Evolutionary conservation across 192 early-diverging fungal genomes (phyloP), one percentile per base, ranked within the genome.

Genomic region (Chytriomyces sp.): DNA sequence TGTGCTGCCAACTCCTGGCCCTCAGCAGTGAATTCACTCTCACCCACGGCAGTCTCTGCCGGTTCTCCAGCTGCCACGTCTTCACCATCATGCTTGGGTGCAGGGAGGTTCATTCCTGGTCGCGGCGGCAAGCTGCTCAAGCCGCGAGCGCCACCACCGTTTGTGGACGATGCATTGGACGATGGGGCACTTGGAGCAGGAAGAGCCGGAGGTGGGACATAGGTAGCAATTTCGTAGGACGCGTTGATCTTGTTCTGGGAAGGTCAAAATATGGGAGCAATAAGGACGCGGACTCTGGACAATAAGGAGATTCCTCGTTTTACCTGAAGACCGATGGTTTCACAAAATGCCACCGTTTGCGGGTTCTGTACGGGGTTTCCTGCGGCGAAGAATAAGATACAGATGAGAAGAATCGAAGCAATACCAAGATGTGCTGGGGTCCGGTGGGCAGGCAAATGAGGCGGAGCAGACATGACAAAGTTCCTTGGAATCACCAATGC

Each of bases 311-410:
- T n/a, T n/a, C n/a, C n/a, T n/a, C n/a, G 54, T 10, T 6, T 37
- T 19, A 69, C 67, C 54, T 58, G 8, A 31, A 71, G 55, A 28
- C 69, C 69, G 60, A 71, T 58, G n/a, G 5, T 37, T 39, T 81
- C 70, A 75, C 92, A 94, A 55, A 97, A 90, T 8, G 73, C 81
- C 3, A 79, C 84, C 5, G 93, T 97, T 77, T 98, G 96, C 3
- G 93, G 94, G 75, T 96, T 98, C 4, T 85, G 72, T 36, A 90
- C 89, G n/a, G 80, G 63, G 3, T 30, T 14, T 25, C 61, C 83
- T 84, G 59, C 19, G 10, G 0, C n/a, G 39, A 55, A 37, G 59
- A 55, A 59, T 41, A 39, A 53, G 14, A 63, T 26, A 66, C 26
- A 30, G 30, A 7, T 52, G 33, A 26, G n/a, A 36, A 37, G 72